A percentile compares a stretch with the other conserved stretches of the same genome.
These are phyloP conservation scores for Xanthoconium stramineum DNA, from an alignment of 768 basidiomycete genomes.

Conservation along the genomic window DNA sequence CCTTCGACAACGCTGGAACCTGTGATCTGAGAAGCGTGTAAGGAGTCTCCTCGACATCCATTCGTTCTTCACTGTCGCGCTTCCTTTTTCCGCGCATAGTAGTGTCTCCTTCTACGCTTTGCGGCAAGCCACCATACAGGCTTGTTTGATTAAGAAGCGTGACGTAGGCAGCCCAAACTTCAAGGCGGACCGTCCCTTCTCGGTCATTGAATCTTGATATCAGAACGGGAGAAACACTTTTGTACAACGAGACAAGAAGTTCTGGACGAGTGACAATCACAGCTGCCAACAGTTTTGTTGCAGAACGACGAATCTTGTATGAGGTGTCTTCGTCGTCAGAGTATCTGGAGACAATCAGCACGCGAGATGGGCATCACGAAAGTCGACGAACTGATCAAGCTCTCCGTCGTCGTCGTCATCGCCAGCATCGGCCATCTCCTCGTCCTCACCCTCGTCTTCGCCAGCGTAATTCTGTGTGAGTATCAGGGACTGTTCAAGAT, in stretches of 20 bases:
- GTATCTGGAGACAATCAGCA: constrained; percentile 51
- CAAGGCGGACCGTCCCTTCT: constrained; percentile 90
- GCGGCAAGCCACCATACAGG: constrained; percentile 67
- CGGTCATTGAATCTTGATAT: constrained; percentile 92
- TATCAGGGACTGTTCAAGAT: constrained; percentile 6
- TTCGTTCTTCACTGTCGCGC: constrained; percentile 69
- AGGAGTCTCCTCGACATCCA: constrained; percentile 73
- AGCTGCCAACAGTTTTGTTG: constrained; percentile 85
- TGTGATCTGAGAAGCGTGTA: constrained; percentile 69
- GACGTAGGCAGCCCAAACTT: constrained; percentile 87
- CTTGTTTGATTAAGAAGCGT: constrained; percentile 80
- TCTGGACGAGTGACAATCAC: constrained; percentile 91
- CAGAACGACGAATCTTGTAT: constrained; percentile 93
- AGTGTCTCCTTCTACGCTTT: constrained; percentile 45
- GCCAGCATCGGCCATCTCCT: constrained; percentile 54
- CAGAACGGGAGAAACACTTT: constrained; percentile 80
- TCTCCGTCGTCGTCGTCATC: constrained; percentile 84
- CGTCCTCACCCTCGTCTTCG: constrained; percentile 62
- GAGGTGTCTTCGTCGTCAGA: constrained; percentile 98
- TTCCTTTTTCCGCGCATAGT: constrained; percentile 67
- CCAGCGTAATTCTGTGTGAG: constrained; percentile 70
- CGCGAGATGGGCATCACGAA: not conserved
- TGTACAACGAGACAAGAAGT: constrained; percentile 74
- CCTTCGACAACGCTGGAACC: constrained; percentile 75
- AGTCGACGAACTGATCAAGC: constrained; percentile 62